Evolutionary conservation across 352 stramenopile genomes (phyloP), one percentile per base, ranked within the genome.

Genomic region (Phytophthora cryptogea): DNA sequence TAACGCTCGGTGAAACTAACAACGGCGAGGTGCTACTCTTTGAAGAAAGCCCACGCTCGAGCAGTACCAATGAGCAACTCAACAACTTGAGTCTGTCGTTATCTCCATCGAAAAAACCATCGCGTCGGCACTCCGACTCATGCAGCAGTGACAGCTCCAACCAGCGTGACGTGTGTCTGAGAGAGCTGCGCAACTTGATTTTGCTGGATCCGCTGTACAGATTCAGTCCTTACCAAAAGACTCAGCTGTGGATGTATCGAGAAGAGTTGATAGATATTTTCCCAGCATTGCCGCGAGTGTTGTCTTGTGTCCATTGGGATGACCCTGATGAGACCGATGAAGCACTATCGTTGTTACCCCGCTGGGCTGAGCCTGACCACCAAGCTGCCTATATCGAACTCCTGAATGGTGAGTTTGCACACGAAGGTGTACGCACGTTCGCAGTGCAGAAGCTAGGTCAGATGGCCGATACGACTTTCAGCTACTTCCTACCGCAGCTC

Each of bases 401-500:
- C 3, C 61, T 94, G 17, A 88, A 88, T 50, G 74, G 75, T 10
- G 80, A 91, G 33, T 93, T 92, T 51, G 68, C 83, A 5, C 83
- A 94, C 53, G 76, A 87, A 51, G 63, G 66, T 8, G 77, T 94
- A 5, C 83, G 86, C 13, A 49, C 71, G 0, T 94, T 93, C 63
- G 86, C 86, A 1, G 79, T 94, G 1, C 50, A 68, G 23, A 88
- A 91, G 54, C 67, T 96, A 13, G 58, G 66, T 6, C 64, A 80
- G 11, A 91, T 96, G 82, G 73, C 80, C 10, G 86, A 96, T 44
- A 87, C 79, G 8, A 88, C 83, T 10, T 91, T 96, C 49, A 89
- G 81, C 55, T 91, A 92, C 43, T 90, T 94, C 46, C 58, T 96
- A 31, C 86, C 85, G 0, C 88, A 96, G 62, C 78, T 96, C 17